Conservation (phyloP, 768 basidiomycete genomes). For the Leccinum subgranulosum region DNA sequence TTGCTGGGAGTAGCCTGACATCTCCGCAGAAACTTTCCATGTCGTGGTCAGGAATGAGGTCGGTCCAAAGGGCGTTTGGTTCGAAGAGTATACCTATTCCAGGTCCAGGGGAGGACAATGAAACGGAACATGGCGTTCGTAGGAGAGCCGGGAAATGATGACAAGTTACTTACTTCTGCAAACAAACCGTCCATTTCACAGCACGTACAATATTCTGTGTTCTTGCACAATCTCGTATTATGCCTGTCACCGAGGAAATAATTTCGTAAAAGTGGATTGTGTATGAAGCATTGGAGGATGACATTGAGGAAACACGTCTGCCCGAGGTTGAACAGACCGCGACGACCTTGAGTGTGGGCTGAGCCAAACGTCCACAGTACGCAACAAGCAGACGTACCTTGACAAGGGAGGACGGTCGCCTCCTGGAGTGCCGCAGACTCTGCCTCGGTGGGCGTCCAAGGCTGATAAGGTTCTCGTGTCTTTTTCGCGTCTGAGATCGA, state of each 20-base stretch:
- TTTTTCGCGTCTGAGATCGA: slow-evolving; percentile 35
- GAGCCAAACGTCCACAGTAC: background rate
- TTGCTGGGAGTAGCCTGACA: slow-evolving; percentile 92
- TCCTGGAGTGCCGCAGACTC: slow-evolving; percentile 47
- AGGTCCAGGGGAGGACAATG: background rate
- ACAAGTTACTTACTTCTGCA: slow-evolving; percentile 50
- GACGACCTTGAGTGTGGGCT: slow-evolving; percentile 49
- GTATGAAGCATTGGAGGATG: slow-evolving; percentile 82
- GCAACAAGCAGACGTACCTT: slow-evolving; percentile 45
- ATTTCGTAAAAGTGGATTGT: slow-evolving; percentile 86
- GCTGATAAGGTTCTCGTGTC: slow-evolving; percentile 44
- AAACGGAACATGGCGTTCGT: background rate
- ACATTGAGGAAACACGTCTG: slow-evolving; percentile 95
- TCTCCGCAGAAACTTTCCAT: slow-evolving; percentile 75
- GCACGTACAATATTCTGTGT: slow-evolving; percentile 67
- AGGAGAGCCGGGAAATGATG: background rate
- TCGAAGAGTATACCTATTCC: slow-evolving; percentile 53
- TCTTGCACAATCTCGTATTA: slow-evolving; percentile 66
- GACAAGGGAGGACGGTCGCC: slow-evolving; percentile 59
- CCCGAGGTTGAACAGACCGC: slow-evolving; percentile 83
- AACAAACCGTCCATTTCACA: slow-evolving; percentile 94
- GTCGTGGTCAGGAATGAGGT: slow-evolving; percentile 78
- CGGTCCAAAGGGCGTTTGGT: slow-evolving; percentile 69
- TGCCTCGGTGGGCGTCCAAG: slow-evolving; percentile 45
- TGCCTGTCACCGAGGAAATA: slow-evolving; percentile 92